Conservation (phyloP, 257 asterid genomes). For the Ophiorrhiza pumila region DNA sequence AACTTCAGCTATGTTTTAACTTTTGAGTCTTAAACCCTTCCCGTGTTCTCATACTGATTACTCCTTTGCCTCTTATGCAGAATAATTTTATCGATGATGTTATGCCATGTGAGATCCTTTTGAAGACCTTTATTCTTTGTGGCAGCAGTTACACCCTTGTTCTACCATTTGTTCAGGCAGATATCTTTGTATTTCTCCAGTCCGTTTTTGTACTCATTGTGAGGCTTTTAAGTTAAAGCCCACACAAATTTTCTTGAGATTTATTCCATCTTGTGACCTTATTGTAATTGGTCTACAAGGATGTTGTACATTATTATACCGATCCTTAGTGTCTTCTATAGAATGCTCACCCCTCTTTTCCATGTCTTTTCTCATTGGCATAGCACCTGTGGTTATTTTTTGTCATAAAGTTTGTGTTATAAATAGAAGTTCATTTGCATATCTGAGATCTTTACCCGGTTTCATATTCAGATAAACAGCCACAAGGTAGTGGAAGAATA, state of each 20-base stretch:
- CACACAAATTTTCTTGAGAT: slow-evolving; percentile 9
- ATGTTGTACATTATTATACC: slow-evolving; percentile 3
- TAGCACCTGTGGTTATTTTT: neutral
- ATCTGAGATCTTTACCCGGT: neutral
- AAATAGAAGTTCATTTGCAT: neutral
- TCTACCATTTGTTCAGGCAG: slow-evolving; percentile 10
- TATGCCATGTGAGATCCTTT: slow-evolving; percentile 15
- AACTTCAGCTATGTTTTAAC: neutral
- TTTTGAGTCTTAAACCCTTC: neutral
- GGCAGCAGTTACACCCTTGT: slow-evolving; percentile 15
- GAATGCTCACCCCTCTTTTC: neutral
- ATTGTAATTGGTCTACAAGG: neutral
- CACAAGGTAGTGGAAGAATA: neutral
- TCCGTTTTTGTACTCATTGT: neutral
- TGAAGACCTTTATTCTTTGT: slow-evolving; percentile 3
- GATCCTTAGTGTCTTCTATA: neutral
- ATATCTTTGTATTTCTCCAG: slow-evolving; percentile 14
- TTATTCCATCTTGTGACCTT: neutral
- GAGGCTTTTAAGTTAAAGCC: slow-evolving; percentile 8
- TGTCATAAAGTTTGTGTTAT: neutral
- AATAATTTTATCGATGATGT: neutral
- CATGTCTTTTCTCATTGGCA: neutral
- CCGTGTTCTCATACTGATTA: slow-evolving; percentile 1
- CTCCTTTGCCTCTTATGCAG: slow-evolving; percentile 15
- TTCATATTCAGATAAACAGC: neutral